Conservation (phyloP, 2,329 filamentous ascomycete species). For the Spiromastix sp. region DNA sequence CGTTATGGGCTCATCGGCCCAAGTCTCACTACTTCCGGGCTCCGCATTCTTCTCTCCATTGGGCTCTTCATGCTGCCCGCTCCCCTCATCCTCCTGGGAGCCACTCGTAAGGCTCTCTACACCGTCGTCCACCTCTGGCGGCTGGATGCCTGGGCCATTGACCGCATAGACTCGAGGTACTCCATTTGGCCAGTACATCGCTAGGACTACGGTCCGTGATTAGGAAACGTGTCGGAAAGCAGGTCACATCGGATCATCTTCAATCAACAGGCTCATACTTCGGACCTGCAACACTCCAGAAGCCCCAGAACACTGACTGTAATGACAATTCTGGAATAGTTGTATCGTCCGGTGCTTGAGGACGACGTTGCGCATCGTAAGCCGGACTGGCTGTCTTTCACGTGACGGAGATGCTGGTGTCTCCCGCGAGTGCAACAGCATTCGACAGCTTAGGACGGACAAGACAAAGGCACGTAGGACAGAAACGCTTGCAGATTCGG, state of each 20-base stretch:
- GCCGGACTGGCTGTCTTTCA: too few relatives aligned
- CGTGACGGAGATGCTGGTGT: too few relatives aligned
- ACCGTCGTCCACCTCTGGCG: constrained; percentile 18
- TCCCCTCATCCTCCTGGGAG: constrained; percentile 15
- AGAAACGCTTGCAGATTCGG: too few relatives aligned
- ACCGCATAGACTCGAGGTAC: constrained; percentile 39
- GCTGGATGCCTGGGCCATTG: constrained; percentile 32
- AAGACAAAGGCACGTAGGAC: too few relatives aligned
- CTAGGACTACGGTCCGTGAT: constrained; percentile 21
- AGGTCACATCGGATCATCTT: constrained; percentile 32
- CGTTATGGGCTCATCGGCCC: constrained; percentile 56
- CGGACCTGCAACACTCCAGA: constrained; percentile 13
- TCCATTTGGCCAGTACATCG: constrained; percentile 42
- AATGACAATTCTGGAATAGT: too few relatives aligned
- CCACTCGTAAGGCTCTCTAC: constrained; percentile 11
- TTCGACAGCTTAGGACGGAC: too few relatives aligned
- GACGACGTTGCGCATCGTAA: too few relatives aligned
- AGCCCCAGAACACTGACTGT: too few relatives aligned
- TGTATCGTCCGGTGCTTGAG: too few relatives aligned
- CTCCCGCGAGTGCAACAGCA: too few relatives aligned
- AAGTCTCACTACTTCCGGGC: constrained; percentile 17
- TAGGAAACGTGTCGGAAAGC: constrained; percentile 13
- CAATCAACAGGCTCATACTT: constrained; percentile 13
- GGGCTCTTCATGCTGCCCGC: constrained; percentile 45
- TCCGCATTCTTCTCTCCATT: constrained; percentile 47